A percentile compares a stretch with the other conserved stretches of the same genome.
These are phyloP conservation scores for Ustilago curta DNA, from an alignment of 1,284 basidiomycete species.

Conservation along the genomic window DNA sequence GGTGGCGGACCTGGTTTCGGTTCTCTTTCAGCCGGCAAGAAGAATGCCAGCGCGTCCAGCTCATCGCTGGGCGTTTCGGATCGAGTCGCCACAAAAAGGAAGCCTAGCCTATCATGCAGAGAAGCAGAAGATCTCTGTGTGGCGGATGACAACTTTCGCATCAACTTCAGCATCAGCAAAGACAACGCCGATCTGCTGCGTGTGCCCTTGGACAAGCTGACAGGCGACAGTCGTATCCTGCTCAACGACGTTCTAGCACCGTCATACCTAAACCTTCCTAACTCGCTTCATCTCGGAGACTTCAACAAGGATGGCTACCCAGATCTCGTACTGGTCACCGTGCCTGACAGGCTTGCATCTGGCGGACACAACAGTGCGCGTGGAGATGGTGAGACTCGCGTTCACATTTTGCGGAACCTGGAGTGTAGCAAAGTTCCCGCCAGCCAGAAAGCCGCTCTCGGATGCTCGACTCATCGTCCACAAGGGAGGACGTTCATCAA, in stretches of 20 bases:
- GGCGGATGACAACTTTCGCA: slow-evolving; percentile 82
- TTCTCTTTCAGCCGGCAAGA: slow-evolving; percentile 17
- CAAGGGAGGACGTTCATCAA: slow-evolving; percentile 48
- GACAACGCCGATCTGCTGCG: slow-evolving; percentile 76
- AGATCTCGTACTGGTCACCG: slow-evolving; percentile 80
- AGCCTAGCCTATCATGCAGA: slow-evolving; percentile 67
- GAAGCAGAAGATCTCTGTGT: slow-evolving; percentile 83
- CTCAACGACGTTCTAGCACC: slow-evolving; percentile 74
- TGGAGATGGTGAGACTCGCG: slow-evolving; percentile 71
- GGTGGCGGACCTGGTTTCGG: slow-evolving; percentile 47
- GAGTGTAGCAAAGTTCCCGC: slow-evolving; percentile 75
- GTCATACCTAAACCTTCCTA: slow-evolving; percentile 73
- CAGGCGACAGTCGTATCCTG: slow-evolving; percentile 74
- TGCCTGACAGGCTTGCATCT: slow-evolving; percentile 67
- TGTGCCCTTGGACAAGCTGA: slow-evolving; percentile 77
- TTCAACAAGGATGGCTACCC: slow-evolving; percentile 95
- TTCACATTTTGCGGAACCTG: slow-evolving; percentile 79
- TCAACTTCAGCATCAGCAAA: slow-evolving; percentile 75
- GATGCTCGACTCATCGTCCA: slow-evolving; percentile 34
- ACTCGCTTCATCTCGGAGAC: slow-evolving; percentile 87
- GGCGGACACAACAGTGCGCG: slow-evolving; percentile 54
- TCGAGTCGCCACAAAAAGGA: neutral
- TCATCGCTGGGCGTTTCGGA: neutral
- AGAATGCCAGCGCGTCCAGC: neutral
- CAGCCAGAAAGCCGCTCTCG: slow-evolving; percentile 22